Evolutionary conservation across 805 yeast genomes (phyloP).

Genomic region (Cephaloascus fragrans): DNA sequence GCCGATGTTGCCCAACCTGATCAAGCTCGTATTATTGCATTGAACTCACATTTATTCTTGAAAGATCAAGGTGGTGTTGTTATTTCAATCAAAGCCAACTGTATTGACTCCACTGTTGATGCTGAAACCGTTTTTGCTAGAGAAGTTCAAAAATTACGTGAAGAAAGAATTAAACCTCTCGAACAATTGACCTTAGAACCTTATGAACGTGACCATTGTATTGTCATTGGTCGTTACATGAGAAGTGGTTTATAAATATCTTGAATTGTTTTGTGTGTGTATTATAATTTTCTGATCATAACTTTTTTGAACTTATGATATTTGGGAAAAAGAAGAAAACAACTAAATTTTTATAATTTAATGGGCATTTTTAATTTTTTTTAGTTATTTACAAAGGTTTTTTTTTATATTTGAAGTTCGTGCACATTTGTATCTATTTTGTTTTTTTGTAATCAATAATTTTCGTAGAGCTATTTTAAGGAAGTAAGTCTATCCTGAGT

Average conservation of each 20-base stretch:
- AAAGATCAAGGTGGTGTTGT: slow-evolving; percentile 98
- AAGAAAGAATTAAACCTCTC: slow-evolving; percentile 95
- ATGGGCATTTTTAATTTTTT: not conserved
- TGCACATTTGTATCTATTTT: too few species aligned
- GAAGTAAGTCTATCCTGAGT: too few species aligned
- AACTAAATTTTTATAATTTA: too few species aligned
- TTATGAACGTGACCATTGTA: slow-evolving; percentile 99
- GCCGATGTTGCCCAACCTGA: slow-evolving; percentile 99
- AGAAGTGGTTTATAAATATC: slow-evolving; percentile 66
- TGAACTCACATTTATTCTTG: slow-evolving; percentile 95
- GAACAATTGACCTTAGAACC: slow-evolving; percentile 99
- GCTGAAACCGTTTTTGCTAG: slow-evolving; percentile 99
- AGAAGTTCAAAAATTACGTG: slow-evolving; percentile 98
- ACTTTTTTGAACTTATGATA: not conserved
- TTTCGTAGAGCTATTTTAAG: too few species aligned
- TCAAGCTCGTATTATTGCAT: slow-evolving; percentile 99
- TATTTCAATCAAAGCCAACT: slow-evolving; percentile 98
- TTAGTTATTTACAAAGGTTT: not conserved
- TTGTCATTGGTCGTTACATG: slow-evolving; percentile 93
- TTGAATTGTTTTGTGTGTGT: too few species aligned
- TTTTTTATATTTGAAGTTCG: too few species aligned
- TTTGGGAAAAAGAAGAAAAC: not conserved
- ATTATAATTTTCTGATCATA: too few species aligned
- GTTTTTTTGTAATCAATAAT: too few species aligned
- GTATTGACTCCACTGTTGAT: slow-evolving; percentile 98